Conservation (phyloP, 306 rosid species). For the Castanospermum australe region DNA sequence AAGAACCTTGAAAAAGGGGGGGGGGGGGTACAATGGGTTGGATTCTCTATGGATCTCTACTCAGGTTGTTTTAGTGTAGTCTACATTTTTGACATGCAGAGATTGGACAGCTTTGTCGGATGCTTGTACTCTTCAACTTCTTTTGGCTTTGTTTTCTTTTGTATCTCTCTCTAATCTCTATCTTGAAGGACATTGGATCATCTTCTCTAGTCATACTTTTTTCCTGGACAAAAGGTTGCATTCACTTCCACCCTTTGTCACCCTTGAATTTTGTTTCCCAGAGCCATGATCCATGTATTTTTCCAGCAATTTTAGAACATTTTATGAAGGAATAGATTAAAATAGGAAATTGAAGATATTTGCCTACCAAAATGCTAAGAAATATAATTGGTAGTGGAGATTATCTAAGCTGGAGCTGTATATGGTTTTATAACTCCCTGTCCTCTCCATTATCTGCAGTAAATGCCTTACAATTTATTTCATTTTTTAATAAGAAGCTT, state of each 20-base stretch:
- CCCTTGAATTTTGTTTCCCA: background rate
- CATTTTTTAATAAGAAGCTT: background rate
- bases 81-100: background rate
- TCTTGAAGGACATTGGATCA: background rate
- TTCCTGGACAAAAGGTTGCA: background rate
- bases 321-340: background rate
- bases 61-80: constrained; percentile 4
- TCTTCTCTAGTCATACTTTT: background rate
- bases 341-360: background rate
- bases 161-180: background rate
- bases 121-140: background rate
- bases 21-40: background rate
- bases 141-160: background rate
- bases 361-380: background rate
- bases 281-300: background rate
- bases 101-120: background rate
- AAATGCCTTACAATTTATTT: background rate
- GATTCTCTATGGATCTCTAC: background rate
- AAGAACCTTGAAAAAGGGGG: background rate
- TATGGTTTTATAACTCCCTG: background rate
- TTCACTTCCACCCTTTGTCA: background rate
- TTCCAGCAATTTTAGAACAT: background rate
- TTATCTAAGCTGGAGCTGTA: background rate
- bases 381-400: background rate
- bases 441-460: background rate